Evolutionary conservation across 2,329 filamentous ascomycete species (phyloP), one percentile per base, ranked within the genome.

Genomic region (Colletotrichum sp.): DNA sequence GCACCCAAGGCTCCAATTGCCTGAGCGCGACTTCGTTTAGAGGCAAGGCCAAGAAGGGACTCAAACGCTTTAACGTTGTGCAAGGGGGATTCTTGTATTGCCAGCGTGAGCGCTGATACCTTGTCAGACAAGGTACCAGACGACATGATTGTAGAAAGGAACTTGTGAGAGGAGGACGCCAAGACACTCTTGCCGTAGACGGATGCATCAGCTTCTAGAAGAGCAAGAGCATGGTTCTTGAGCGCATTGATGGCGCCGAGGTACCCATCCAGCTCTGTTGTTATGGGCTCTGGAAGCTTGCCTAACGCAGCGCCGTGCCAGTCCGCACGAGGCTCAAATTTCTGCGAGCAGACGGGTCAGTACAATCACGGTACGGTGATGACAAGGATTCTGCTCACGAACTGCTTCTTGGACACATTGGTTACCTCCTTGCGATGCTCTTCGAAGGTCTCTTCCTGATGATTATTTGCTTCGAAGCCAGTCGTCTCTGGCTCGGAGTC

Each of bases 71-170:
- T 96, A 78, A 92, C 93, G 77, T 96, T 99, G 85, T 99, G 97
- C 68, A 99, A 87, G 22, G 97, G 97, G 11, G 98, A 99, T 85
- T 99, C 97, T 87, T 99, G 98, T 15, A 98, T 93, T 72, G 97
- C 94, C 79, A 99, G 89, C 6, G 97, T 99, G 81, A 99, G 88
- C 5, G 97, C 98, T 4, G 97, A 99, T 59, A 99, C 94, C 84
- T 98, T 99, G 84, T 99, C 97, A 72, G 96, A 98, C 80, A 99
- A 91, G 12, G 98, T 99, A 88, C 97, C 97, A 3, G 96, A 98
- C 12, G 95, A 89, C 95, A 99, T 98, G 83, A 99, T 98, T 22
- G 96, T 98, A 2, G 96, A 95, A 89, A 99, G 93, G 88, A 99
- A 99, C 84, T 96, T 98, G 85, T 98, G 95, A 55, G 96, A 96